These are phyloP conservation scores for Truncatella angustata DNA, from an alignment of 2,329 filamentous ascomycete species.

Conservation along the genomic window DNA sequence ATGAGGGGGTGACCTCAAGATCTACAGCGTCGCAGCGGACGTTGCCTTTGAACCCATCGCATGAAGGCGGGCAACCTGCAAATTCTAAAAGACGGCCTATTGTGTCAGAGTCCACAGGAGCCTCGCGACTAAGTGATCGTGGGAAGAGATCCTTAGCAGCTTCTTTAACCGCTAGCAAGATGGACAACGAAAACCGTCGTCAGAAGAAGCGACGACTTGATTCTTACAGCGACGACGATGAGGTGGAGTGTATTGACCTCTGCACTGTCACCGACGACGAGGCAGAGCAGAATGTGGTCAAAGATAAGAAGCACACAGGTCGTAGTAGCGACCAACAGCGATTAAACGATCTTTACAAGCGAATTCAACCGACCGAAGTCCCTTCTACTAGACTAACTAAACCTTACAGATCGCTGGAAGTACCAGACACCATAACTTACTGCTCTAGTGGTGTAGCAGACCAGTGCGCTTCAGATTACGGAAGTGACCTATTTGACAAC, in stretches of 20 bases:
- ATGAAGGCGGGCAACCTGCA: no score
- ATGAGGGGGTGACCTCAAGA: no score
- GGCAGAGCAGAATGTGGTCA: background rate
- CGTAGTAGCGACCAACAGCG: conserved; percentile 9
- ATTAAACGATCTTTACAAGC: conserved; percentile 10
- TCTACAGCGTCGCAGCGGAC: no score
- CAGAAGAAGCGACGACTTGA: background rate
- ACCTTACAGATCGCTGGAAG: conserved; percentile 5
- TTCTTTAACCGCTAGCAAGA: background rate
- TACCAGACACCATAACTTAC: background rate
- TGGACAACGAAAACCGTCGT: background rate
- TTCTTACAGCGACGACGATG: conserved; percentile 8
- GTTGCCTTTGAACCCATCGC: no score
- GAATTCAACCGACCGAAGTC: conserved; percentile 11
- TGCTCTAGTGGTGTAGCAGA: background rate
- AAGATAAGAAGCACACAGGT: background rate
- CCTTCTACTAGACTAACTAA: conserved; percentile 11
- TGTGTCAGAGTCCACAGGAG: no score
- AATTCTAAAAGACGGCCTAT: no score
- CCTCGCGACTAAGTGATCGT: background rate
- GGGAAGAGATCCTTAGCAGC: background rate
- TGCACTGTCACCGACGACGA: conserved; percentile 15
- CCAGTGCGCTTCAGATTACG: conserved; percentile 6
- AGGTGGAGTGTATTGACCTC: conserved; percentile 26
- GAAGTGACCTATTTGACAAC: conserved; percentile 13